Evolutionary conservation across 2,329 filamentous ascomycete species (phyloP), one percentile per base, ranked within the genome.

Genomic region (Aspergillus niger): DNA sequence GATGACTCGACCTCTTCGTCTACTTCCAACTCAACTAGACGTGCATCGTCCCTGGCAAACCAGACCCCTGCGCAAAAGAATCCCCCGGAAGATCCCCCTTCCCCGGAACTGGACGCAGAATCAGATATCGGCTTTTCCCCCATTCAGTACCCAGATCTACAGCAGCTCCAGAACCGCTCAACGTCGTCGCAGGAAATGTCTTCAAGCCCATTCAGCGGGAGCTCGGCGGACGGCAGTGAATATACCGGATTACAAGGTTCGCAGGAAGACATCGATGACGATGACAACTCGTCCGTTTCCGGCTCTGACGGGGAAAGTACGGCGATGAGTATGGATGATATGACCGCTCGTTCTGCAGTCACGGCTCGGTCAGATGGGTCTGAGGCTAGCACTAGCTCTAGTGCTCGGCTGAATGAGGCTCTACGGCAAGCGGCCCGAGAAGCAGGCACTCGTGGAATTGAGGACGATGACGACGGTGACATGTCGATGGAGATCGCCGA

Each of bases 1-100:
- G 92, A 93, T 71, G 93, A 97, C 73, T 91, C 91, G 20, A 96
- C 92, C 1, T 90, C 89, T 13, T 88, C 87, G 10, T 89, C 87
- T 6, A 83, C 85, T 7, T 90, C 90, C 0, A 91, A 94, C 65
- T 87, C 88, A 10, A 91, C 90, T 11, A 82, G 91, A 67, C 85
- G 91, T 63, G 86, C 88, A 55, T 95, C 92, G 3, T 86, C 85
- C 13, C 74, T 84, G 30, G 80, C 82, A 62, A 72, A 66, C 24
- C 60, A 70, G 38, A 60, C 51, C 65, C 74, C 58, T 58, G 69
- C 64, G 59, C 74, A 68, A 43, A 73, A 74, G 28, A 81, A 79
- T 3, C 82, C 84, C 62, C 74, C 79, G n/a, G 79, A 80, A 36
- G 85, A 88, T 55, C 81, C 84, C 1, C 84, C 85, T 3, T 87